Percentiles rank a stretch among this genome's conserved stretches.
These are phyloP conservation scores for Trypanosoma avium DNA, from an alignment of 208 protist species.

Conservation along the genomic window DNA sequence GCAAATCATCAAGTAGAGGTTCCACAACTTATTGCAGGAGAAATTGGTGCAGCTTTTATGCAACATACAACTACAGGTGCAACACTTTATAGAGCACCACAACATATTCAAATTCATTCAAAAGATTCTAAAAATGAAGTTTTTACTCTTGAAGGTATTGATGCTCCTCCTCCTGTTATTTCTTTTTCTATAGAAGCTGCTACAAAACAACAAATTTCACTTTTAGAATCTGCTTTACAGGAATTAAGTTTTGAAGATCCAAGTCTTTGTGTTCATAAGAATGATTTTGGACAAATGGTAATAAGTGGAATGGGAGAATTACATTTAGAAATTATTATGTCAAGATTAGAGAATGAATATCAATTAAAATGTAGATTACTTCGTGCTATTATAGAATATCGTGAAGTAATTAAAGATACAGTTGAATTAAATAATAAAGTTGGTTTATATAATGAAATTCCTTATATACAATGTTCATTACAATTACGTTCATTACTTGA, in stretches of 20 bases:
- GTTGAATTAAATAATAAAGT: constrained; percentile 29
- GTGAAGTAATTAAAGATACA: constrained; percentile 50
- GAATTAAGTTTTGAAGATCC: constrained; percentile 94
- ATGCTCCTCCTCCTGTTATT: constrained; percentile 96
- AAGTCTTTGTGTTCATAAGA: constrained; percentile 87
- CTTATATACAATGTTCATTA: constrained; percentile 66
- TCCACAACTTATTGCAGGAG: constrained; percentile 59
- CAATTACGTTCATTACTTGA: constrained; percentile 46
- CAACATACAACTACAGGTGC: constrained; percentile 67
- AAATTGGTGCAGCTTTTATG: constrained; percentile 84
- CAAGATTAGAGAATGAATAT: constrained; percentile 93
- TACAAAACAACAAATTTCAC: constrained; percentile 72
- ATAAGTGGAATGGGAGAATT: constrained; percentile 96
- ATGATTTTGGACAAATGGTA: constrained; percentile 91
- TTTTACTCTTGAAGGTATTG: constrained; percentile 80
- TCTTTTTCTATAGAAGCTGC: constrained; percentile 93
- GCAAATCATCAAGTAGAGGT: constrained; percentile 80
- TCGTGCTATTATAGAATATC: constrained; percentile 87
- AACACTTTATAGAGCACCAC: constrained; percentile 55
- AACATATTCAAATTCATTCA: constrained; percentile 4
- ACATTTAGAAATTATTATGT: constrained; percentile 94
- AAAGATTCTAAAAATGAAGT: constrained; percentile 31
- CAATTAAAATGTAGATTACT: constrained; percentile 83
- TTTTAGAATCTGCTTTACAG: constrained; percentile 91
- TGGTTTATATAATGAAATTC: constrained; percentile 50